Base-by-base conservation (phyloP, 2,329 filamentous ascomycete genomes). In the Akanthomyces muscarius region DNA sequence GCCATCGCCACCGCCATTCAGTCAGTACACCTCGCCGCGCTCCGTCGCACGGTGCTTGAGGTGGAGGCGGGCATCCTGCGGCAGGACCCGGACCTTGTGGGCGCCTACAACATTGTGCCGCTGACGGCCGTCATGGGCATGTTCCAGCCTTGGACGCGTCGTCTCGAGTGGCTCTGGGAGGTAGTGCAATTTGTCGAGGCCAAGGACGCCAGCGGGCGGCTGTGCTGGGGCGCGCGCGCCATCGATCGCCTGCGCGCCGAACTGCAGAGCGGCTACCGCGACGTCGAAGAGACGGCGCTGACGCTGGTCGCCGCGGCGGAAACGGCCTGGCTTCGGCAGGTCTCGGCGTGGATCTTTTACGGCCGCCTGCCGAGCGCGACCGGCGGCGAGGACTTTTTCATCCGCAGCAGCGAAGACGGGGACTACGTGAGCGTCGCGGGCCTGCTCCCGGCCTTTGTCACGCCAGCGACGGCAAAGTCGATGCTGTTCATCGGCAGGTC, bases 401-500 rank as follows among this genome's bases (percentile, higher is more conserved):
- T 98, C 38, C 83, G 84, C 71, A 81, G 74, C 67, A 71, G 78
- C 10, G 72, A 77, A 14, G 74, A 78, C 28, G 76, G 80, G 69
- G 78, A 86, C 51, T 93, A 88, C 73, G 76, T 78, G 13, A 81
- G 86, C 55, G 80, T 86, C 38, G 73, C 80, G 8, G 78, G 80
- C 21, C 76, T 96, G 7, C 74, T 96, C 2, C 95, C 95, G 0
- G 86, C 86, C 14, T 96, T 97, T 71, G 91, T 97, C 7, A 88
- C 87, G 0, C 74, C 84, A 0, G 78, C 87, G 5, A 90, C 91
- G 1, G 92, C 91, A 8, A 82, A 85, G 4, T 97, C 93, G 0
- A 91, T 98, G 73, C 79, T 97, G 5, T 97, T 97, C 71, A 89
- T 97, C 65, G 95, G 95, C 13, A 90, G 90, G 67, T 96, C 92